These are phyloP conservation scores for Exophiala xenobiotica DNA, from an alignment of 2,329 filamentous ascomycete species.

Conservation along the genomic window DNA sequence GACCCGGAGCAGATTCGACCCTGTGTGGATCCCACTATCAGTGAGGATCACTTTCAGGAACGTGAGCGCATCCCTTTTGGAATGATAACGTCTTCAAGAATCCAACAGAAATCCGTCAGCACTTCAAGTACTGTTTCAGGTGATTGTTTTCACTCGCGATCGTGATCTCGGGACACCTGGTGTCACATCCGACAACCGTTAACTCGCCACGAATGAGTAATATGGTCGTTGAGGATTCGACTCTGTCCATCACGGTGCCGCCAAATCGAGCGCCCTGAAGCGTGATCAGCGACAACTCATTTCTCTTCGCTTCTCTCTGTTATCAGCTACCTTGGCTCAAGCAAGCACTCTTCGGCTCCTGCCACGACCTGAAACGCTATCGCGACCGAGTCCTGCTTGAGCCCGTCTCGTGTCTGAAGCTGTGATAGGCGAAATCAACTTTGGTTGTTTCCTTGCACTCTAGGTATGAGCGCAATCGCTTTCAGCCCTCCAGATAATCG, in stretches of 20 bases:
- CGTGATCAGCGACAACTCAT: neutral
- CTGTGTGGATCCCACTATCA: slow-evolving; percentile 12
- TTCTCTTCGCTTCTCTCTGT: neutral
- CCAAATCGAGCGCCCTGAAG: slow-evolving; percentile 5
- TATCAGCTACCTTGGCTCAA: no score
- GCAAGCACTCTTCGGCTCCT: neutral
- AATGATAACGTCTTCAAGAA: slow-evolving; percentile 9
- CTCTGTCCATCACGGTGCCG: slow-evolving; percentile 1
- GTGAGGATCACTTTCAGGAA: slow-evolving; percentile 9
- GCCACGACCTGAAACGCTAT: slow-evolving; percentile 2
- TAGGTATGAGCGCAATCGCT: slow-evolving; percentile 22
- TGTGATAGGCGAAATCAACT: slow-evolving; percentile 8
- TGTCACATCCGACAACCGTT: neutral
- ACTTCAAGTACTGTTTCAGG: slow-evolving; percentile 9
- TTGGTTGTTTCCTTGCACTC: slow-evolving; percentile 1
- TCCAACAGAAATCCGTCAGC: slow-evolving; percentile 3
- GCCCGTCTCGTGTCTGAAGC: neutral
- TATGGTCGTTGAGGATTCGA: slow-evolving; percentile 6
- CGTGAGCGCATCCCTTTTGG: slow-evolving; percentile 8
- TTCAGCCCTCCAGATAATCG: slow-evolving; percentile 18
- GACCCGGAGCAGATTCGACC: slow-evolving; percentile 9
- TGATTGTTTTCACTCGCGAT: neutral
- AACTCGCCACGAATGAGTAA: slow-evolving; percentile 3
- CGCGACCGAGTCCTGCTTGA: neutral
- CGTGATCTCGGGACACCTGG: neutral